Evolutionary conservation across 2,329 filamentous ascomycete species (phyloP), one percentile per base, ranked within the genome.

Genomic region (Aspergillus sp.): DNA sequence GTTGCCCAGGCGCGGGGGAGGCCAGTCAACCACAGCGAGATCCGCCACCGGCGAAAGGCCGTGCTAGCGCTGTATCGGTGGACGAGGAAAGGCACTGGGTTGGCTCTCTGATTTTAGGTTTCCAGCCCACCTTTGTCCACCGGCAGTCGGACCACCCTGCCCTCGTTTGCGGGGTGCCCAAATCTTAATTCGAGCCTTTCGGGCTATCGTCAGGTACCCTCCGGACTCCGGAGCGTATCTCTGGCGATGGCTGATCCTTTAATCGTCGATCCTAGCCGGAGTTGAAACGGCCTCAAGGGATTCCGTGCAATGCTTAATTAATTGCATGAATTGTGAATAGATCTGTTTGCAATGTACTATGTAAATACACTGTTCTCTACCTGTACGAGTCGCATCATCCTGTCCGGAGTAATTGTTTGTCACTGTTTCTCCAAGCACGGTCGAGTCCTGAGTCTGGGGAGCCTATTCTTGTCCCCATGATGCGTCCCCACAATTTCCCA

Each of bases 31-130:
- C 85, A 91, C 49, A 88, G 88, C 61, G 91, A 96, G 75, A 90
- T 95, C 69, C 89, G 96, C 65, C 86, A 91, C 70, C 86, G 90
- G 53, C 84, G 93, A 58, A 86, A 93, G 58, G 92, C 96, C 69
- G 87, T 96, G 57, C 78, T 97, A 52, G 86, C 89, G 20, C 77
- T 96, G 63, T 97, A 96, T 76, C 84, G 93, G 62, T 97, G 93
- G 93, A 93, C 89, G 4, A 90, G 91, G 46, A 91, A 96, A 70
- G 93, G 93, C 13, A 95, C 90, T 8, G 93, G 93, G 1, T 80
- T 97, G 61, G 93, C 93, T 30, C 64, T 74, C 7, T 72, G 59
- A 60, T 15, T 30, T 46, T 37, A n/a, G 41, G 34, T 37, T 37
- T 19, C 17, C 4, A 39, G 17, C n/a, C 30, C 30, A 17, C 44